Conservation (phyloP, 257 asterid genomes). For the Ilex asprella region DNA sequence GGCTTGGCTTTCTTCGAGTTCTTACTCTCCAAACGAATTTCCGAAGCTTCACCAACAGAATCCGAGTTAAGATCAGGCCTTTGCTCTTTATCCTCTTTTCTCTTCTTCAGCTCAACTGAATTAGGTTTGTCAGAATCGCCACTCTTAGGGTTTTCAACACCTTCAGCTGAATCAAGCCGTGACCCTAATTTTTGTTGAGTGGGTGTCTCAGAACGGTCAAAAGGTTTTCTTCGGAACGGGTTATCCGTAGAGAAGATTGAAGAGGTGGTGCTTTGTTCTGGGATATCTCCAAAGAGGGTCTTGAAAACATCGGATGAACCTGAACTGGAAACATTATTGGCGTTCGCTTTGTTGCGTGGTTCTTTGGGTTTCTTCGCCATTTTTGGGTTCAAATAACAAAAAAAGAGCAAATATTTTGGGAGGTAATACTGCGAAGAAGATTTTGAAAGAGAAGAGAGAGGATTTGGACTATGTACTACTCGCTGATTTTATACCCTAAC, state of each 20-base stretch:
- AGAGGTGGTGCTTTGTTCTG: constrained; percentile 24
- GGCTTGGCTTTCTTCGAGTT: constrained; percentile 24
- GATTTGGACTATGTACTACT: not conserved
- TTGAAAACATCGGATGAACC: constrained; percentile 42
- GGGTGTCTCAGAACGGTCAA: constrained; percentile 19
- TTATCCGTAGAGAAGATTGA: constrained; percentile 67
- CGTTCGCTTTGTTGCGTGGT: constrained; percentile 18
- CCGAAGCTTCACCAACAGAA: not conserved
- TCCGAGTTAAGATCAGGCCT: constrained; percentile 17
- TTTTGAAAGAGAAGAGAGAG: not conserved
- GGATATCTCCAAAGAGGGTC: constrained; percentile 48
- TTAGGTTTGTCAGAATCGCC: constrained; percentile 15
- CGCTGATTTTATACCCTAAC: too few relatives aligned
- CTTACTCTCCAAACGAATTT: constrained; percentile 9
- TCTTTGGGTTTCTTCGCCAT: constrained; percentile 57
- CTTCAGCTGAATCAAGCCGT: constrained; percentile 20
- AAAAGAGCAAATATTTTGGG: not conserved
- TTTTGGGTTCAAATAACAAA: not conserved
- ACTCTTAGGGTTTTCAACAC: constrained; percentile 10
- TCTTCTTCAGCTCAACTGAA: constrained; percentile 20
- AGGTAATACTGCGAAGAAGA: too few relatives aligned
- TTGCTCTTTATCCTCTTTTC: constrained; percentile 36
- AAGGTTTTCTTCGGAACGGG: constrained; percentile 59
- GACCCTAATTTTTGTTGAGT: constrained; percentile 9
- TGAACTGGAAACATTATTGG: constrained; percentile 19